Evolutionary conservation across 2,329 filamentous ascomycete species (phyloP), one percentile per base, ranked within the genome.

Genomic region (Colletotrichum magnum): DNA sequence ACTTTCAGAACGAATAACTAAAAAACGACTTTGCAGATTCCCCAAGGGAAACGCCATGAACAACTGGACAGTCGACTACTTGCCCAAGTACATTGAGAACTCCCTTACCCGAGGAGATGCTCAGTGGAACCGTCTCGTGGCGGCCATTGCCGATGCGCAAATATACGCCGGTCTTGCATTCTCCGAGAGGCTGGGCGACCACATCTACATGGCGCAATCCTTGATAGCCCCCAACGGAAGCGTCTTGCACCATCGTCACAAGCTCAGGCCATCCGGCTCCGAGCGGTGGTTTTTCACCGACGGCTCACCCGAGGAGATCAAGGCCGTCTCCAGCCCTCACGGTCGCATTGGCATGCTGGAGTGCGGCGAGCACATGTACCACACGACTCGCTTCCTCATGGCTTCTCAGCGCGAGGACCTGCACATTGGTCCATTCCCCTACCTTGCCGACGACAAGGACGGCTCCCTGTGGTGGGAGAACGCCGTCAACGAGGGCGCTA

Each of bases 261-360:
- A 88, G 76, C 77, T 87, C 69, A 87, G 87, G 72, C 81, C 85
- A 0, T 87, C 84, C 0, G 85, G 87, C 59, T 82, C 87, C 77
- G 86, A 88, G 73, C 79, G 84, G 0, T 83, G 82, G 2, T 71
- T 87, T 15, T 88, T 83, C 36, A 85, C 85, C 1, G 85, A 88
- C 47, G 81, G 81, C 0, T 74, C 75, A 0, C 81, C 78, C 1
- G 73, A 78, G 4, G 79, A 78, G 16, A 72, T 87, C 5, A 72
- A 75, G 5, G 84, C 86, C 2, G 80, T 76, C 0, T 77, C 83
- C 45, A 71, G 77, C 28, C 70, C 78, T 68, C 79, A 82, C 39
- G 83, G 81, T 2, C 80, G 80, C 47, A 78, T 86, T n/a, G 84
- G 85, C 2, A 77, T 75, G 1, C 74, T 88, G 0, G 79, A 79